Percentiles rank a stretch among this genome's conserved stretches.
These are phyloP conservation scores for Calonectria crousiana DNA, from an alignment of 2,329 filamentous ascomycete species.

Conservation along the genomic window DNA sequence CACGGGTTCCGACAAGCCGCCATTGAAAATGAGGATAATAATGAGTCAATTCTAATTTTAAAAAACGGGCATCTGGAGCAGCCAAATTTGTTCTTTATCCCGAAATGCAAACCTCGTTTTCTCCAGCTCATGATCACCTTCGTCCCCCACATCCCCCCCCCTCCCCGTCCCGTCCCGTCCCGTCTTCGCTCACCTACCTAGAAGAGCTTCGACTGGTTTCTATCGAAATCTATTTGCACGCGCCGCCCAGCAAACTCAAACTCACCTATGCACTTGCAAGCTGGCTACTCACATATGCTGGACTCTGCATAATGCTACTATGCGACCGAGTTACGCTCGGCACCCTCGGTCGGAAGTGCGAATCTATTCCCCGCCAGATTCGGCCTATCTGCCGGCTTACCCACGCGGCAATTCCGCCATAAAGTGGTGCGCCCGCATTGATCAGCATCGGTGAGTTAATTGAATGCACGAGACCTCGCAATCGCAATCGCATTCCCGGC, in stretches of 20 bases:
- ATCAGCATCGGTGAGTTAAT: not conserved
- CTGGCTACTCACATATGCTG: not conserved
- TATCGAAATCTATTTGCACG: not conserved
- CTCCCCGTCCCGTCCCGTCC: not conserved
- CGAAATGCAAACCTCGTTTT: not conserved
- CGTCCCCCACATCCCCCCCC: no score
- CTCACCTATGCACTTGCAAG: not conserved
- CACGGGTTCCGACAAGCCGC: not conserved
- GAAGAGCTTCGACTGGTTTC: not conserved
- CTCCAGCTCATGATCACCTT: not conserved
- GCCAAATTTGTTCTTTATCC: not conserved
- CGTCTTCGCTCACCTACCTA: not conserved
- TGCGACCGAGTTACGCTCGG: not conserved
- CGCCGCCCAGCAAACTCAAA: not conserved
- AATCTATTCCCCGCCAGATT: constrained; percentile 11
- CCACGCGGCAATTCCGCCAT: not conserved
- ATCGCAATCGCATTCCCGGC: constrained; percentile 12
- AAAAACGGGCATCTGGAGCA: not conserved
- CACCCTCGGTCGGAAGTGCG: constrained; percentile 32
- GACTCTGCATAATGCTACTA: not conserved
- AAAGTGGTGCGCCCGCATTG: not conserved
- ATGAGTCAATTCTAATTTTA: not conserved
- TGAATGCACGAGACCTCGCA: not conserved
- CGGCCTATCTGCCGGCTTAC: constrained; percentile 11
- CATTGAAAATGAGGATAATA: not conserved